Percentiles rank a stretch among this genome's conserved stretches.
Conservation (phyloP, 73 alveolate species). For the Paramecium tetraurelia region DNA sequence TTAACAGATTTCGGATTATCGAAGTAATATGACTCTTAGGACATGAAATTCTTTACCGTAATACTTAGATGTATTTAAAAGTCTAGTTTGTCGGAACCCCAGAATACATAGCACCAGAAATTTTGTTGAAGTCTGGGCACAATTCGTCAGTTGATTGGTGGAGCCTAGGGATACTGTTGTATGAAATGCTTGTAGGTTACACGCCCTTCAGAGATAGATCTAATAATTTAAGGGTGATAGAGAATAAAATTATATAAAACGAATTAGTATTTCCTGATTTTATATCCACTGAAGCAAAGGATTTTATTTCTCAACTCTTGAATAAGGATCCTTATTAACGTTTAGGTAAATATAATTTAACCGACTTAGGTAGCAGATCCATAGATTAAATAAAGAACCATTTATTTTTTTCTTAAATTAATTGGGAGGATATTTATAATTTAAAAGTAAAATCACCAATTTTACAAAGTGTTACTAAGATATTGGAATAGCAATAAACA, state of each 20-base stretch:
- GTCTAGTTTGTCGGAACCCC: constrained; percentile 48
- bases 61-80: neutral
- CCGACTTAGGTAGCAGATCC: neutral
- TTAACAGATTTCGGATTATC: constrained; percentile 81
- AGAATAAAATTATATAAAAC: neutral
- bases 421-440: constrained; percentile 70
- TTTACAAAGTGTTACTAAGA: neutral
- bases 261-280: neutral
- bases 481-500: neutral
- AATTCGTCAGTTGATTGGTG: constrained; percentile 13
- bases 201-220: constrained; percentile 2
- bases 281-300: constrained; percentile 10
- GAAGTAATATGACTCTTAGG: constrained; percentile 59
- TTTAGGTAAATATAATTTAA: neutral
- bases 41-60: constrained; percentile 45
- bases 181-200: constrained; percentile 42
- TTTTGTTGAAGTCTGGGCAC: neutral
- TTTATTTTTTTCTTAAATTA: constrained; percentile 66
- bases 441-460: neutral
- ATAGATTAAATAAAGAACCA: constrained; percentile 66
- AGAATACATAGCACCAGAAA: constrained; percentile 44
- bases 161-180: constrained; percentile 24
- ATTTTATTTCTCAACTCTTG: neutral
- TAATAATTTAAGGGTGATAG: constrained; percentile 23
- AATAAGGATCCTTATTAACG: constrained; percentile 1